These are phyloP conservation scores for Apophysomyces elegans DNA, from an alignment of 371 early-diverging fungal species.

Conservation along the genomic window DNA sequence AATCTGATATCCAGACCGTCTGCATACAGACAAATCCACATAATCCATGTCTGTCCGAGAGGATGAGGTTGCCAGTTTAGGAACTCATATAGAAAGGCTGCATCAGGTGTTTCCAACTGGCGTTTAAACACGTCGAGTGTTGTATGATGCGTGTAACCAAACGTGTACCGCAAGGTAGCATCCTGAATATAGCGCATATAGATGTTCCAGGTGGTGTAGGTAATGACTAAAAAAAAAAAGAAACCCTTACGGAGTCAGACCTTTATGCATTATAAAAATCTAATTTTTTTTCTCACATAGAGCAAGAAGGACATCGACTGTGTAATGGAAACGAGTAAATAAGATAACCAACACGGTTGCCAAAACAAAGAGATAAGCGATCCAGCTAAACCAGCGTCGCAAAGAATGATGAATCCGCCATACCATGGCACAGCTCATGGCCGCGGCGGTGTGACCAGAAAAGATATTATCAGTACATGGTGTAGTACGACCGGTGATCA, in stretches of 20 bases:
- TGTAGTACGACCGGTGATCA: constrained; percentile 37
- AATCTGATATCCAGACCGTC: constrained; percentile 47
- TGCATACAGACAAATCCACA: constrained; percentile 37
- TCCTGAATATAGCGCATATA: constrained; percentile 38
- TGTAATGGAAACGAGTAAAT: constrained; percentile 70
- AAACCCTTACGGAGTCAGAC: neutral
- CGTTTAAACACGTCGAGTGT: constrained; percentile 33
- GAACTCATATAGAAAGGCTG: constrained; percentile 25
- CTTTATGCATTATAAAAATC: no score
- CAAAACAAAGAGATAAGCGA: constrained; percentile 54
- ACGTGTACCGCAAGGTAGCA: constrained; percentile 33
- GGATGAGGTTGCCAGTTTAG: constrained; percentile 43
- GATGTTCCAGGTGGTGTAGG: constrained; percentile 39
- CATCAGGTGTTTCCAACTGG: constrained; percentile 24
- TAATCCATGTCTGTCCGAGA: constrained; percentile 31
- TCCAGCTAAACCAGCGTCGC: constrained; percentile 47
- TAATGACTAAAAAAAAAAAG: constrained; percentile 28
- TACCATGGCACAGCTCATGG: constrained; percentile 61
- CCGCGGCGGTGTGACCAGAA: constrained; percentile 73
- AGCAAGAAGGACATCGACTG: constrained; percentile 73
- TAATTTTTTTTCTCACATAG: constrained; percentile 47
- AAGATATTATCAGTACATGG: constrained; percentile 80
- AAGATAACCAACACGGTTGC: constrained; percentile 64
- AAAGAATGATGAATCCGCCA: constrained; percentile 68
- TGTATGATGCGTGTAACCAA: constrained; percentile 32